Evolutionary conservation across 2,329 filamentous ascomycete species (phyloP).

Genomic region (Xylaria sp.): DNA sequence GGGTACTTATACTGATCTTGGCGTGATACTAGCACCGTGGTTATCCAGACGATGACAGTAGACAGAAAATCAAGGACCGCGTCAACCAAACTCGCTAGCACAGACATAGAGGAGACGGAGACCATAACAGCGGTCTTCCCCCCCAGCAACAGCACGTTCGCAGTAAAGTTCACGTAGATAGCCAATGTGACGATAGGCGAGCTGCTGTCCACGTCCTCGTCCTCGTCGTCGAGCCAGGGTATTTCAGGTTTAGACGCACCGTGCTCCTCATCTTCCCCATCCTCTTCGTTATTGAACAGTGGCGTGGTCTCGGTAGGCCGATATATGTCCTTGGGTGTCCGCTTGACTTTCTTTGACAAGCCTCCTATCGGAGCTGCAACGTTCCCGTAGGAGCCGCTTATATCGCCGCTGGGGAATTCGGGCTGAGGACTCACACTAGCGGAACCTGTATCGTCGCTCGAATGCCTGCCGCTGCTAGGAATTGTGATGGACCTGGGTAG

Average conservation of each 20-base stretch:
- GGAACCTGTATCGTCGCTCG: conserved; percentile 14
- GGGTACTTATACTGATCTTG: conserved; percentile 82
- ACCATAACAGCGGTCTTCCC: conserved; percentile 82
- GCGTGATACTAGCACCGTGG: conserved; percentile 77
- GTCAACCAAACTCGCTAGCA: conserved; percentile 82
- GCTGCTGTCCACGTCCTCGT: conserved; percentile 76
- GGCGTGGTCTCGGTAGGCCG: conserved; percentile 77
- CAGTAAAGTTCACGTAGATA: conserved; percentile 85
- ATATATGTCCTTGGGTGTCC: conserved; percentile 89
- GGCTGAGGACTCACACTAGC: conserved; percentile 24
- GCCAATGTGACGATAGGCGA: conserved; percentile 84
- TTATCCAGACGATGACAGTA: conserved; percentile 83
- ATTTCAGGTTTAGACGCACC: conserved; percentile 63
- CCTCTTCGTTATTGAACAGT: conserved; percentile 63
- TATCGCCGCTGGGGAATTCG: conserved; percentile 23
- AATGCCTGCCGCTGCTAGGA: conserved; percentile 5
- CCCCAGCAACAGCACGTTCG: conserved; percentile 78
- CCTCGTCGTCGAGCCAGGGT: conserved; percentile 73
- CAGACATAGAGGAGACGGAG: conserved; percentile 83
- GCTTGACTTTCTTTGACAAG: conserved; percentile 68
- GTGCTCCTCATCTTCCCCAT: conserved; percentile 55
- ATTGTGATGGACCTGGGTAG: conserved; percentile 27
- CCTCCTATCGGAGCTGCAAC: conserved; percentile 23
- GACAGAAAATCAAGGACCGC: conserved; percentile 83
- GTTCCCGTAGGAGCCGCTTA: conserved; percentile 31